phyloP scores from a whole-genome alignment of 441 rosid genomes.

The Arabidopsis hybrid region DNA sequence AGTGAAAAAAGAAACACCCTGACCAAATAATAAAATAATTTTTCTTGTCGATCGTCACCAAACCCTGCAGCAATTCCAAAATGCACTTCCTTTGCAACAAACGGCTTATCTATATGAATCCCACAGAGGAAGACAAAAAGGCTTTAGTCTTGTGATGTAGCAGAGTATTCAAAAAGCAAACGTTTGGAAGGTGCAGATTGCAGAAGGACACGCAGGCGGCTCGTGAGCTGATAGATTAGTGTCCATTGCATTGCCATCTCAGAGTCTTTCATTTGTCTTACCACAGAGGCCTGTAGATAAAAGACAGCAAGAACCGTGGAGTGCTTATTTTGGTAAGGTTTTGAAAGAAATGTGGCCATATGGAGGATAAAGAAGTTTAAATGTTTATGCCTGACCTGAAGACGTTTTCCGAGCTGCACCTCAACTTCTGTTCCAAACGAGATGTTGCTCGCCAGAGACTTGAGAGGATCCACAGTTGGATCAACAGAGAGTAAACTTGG shows the following conservation, averaged over 20 bases:
- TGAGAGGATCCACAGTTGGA: constrained; percentile 92
- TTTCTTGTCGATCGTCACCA: constrained; percentile 8
- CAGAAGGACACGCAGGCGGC: constrained; percentile 87
- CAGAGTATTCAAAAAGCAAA: constrained; percentile 90
- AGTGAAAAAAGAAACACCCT: constrained; percentile 15
- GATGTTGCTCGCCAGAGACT: constrained; percentile 86
- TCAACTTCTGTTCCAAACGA: constrained; percentile 96
- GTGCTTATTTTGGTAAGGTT: constrained; percentile 5
- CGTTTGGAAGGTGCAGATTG: constrained; percentile 93
- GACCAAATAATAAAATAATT: constrained; percentile 35
- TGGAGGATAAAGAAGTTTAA: neutral
- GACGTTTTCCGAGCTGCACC: constrained; percentile 93
- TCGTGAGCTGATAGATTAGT: constrained; percentile 85
- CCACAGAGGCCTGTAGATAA: constrained; percentile 75
- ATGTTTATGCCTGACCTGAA: constrained; percentile 65
- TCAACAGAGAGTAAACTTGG: constrained; percentile 96
- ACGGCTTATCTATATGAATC: constrained; percentile 4
- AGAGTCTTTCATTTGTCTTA: constrained; percentile 95
- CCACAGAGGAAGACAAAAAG: constrained; percentile 12
- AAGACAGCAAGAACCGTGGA: neutral
- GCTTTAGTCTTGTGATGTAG: constrained; percentile 83
- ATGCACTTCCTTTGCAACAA: constrained; percentile 21
- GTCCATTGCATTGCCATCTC: constrained; percentile 99
- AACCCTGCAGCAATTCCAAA: constrained; percentile 5
- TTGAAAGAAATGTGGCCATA: neutral